These are phyloP conservation scores for Xylaria sp. DNA, from an alignment of 2,329 filamentous ascomycete species.

Conservation along the genomic window DNA sequence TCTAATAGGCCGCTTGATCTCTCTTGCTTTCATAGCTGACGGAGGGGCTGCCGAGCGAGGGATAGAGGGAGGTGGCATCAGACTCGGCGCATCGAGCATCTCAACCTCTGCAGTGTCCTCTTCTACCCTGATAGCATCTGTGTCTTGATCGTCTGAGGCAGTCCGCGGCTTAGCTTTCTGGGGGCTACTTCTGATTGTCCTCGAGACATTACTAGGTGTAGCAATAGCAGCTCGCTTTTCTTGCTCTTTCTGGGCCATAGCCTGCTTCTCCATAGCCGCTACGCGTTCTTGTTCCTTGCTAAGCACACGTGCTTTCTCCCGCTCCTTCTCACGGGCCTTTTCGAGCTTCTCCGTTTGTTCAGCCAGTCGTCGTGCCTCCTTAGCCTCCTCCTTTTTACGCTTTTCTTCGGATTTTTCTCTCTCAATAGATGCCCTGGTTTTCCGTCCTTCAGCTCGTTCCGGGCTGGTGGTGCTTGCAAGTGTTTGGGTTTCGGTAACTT, in stretches of 20 bases:
- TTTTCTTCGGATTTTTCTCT: constrained; percentile 70
- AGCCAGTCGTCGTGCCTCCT: constrained; percentile 69
- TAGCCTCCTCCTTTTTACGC: constrained; percentile 67
- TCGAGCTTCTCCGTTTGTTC: constrained; percentile 72
- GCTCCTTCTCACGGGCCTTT: constrained; percentile 74
- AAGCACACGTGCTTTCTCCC: constrained; percentile 71
- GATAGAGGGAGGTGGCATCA: constrained; percentile 69
- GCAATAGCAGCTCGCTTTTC: constrained; percentile 52
- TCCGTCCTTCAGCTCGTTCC: constrained; percentile 55
- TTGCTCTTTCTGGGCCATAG: constrained; percentile 63
- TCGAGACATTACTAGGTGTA: constrained; percentile 55
- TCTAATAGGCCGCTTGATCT: constrained; percentile 68
- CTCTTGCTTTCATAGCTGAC: constrained; percentile 60
- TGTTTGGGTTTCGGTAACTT: constrained; percentile 47
- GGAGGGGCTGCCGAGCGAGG: constrained; percentile 61
- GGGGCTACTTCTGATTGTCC: constrained; percentile 61
- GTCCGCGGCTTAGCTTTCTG: constrained; percentile 56
- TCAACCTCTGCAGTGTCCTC: constrained; percentile 55
- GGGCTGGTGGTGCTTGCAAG: constrained; percentile 55
- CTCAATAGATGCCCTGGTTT: constrained; percentile 68
- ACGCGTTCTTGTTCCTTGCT: constrained; percentile 67
- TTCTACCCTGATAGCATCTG: constrained; percentile 46
- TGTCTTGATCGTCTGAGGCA: constrained; percentile 47
- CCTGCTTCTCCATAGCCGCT: constrained; percentile 63
- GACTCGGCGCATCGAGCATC: constrained; percentile 64